Conservation (phyloP, 345 rosid genomes). For the Melaleuca quinquenervia region DNA sequence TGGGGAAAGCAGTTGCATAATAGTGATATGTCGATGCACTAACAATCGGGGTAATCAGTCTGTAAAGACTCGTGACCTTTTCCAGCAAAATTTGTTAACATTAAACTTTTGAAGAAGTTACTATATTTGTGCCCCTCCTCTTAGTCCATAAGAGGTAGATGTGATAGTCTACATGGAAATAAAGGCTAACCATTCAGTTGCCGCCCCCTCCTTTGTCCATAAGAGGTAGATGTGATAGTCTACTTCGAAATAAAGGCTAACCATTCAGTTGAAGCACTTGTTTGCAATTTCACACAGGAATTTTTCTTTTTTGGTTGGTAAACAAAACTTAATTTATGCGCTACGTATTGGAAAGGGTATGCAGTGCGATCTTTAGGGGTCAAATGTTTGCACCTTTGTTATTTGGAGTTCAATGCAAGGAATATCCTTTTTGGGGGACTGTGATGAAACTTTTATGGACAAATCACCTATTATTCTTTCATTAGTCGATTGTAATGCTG, state of each 20-base stretch:
- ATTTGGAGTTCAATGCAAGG: not conserved
- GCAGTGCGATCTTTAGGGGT: not conserved
- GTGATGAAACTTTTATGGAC: not conserved
- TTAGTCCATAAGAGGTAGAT: not conserved
- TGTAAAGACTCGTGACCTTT: not conserved
- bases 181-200: not conserved
- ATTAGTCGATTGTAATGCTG: conserved; percentile 7
- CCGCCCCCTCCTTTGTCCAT: not conserved
- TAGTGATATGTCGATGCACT: not conserved
- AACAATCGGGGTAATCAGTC: not conserved
- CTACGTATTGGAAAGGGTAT: not conserved
- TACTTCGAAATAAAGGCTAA: not conserved
- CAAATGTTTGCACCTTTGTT: not conserved
- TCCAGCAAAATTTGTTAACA: not conserved
- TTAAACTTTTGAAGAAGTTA: not conserved
- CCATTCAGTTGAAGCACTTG: not conserved
- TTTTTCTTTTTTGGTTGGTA: not conserved
- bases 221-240: no score
- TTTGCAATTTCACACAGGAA: not conserved
- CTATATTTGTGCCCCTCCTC: not conserved
- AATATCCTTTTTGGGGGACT: not conserved
- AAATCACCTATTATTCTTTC: not conserved
- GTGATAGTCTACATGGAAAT: not conserved
- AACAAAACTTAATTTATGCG: not conserved
- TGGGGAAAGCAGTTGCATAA: not conserved